Conservation (phyloP, 805 yeast species). For the Pichia californica region DNA sequence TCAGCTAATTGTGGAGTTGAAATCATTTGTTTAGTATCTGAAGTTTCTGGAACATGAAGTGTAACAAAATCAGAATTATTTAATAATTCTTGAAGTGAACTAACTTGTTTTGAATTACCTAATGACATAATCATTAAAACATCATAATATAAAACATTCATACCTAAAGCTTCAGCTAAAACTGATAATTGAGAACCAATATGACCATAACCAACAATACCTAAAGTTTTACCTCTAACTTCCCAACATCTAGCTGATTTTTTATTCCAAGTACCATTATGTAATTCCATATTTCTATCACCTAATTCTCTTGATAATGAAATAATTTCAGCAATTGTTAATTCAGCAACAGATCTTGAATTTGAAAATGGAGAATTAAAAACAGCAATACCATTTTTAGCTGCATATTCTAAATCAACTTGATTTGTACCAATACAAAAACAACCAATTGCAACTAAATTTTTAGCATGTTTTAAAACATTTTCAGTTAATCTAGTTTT, state of each 20-base stretch:
- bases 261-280: constrained; percentile 97
- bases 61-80: constrained; percentile 81
- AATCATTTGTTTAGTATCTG: constrained; percentile 87
- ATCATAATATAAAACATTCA: constrained; percentile 93
- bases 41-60: constrained; percentile 89
- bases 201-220: constrained; percentile 97
- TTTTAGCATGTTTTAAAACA: constrained; percentile 78
- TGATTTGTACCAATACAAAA: constrained; percentile 99
- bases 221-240: constrained; percentile 96
- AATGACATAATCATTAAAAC: constrained; percentile 88
- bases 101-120: constrained; percentile 94
- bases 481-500: constrained; percentile 83
- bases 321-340: constrained; percentile 92
- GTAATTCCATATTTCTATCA: constrained; percentile 93
- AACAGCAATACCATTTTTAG: constrained; percentile 88
- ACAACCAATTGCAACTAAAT: constrained; percentile 88
- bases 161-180: constrained; percentile 94
- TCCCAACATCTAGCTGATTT: constrained; percentile 96
- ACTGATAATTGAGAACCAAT: constrained; percentile 97
- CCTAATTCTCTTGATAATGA: constrained; percentile 93
- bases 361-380: constrained; percentile 92
- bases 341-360: constrained; percentile 97
- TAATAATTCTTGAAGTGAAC: constrained; percentile 77
- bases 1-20: constrained; percentile 87
- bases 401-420: constrained; percentile 89